Conservation (phyloP, 1,139 yeast species). For the Yamadazyma membranifaciens region DNA sequence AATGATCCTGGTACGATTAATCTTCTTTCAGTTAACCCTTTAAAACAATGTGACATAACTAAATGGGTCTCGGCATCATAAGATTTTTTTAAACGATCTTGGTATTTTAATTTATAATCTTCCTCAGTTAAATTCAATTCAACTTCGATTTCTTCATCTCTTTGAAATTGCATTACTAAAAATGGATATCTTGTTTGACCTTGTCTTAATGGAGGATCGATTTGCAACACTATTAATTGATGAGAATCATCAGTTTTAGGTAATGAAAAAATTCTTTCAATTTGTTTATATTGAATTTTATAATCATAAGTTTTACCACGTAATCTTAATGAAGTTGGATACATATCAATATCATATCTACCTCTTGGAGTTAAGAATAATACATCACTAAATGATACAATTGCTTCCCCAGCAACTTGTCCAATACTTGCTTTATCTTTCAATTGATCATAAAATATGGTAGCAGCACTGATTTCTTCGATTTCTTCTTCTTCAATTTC, state of each 20-base stretch:
- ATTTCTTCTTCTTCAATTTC: conserved; percentile 43
- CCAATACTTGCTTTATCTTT: conserved; percentile 97
- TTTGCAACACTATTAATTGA: conserved; percentile 81
- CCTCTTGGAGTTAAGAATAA: conserved; percentile 97
- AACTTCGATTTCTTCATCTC: conserved; percentile 88
- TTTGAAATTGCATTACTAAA: conserved; percentile 81
- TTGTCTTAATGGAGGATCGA: conserved; percentile 86
- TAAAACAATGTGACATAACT: conserved; percentile 85
- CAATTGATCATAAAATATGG: conserved; percentile 82
- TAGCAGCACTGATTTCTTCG: conserved; percentile 74
- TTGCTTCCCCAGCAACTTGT: conserved; percentile 94
- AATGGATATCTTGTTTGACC: conserved; percentile 98
- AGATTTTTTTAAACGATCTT: conserved; percentile 69
- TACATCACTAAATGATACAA: conserved; percentile 88
- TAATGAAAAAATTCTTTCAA: conserved; percentile 84
- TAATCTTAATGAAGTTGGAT: conserved; percentile 79
- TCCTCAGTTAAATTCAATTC: conserved; percentile 84
- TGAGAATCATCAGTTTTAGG: conserved; percentile 95
- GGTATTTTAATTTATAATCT: conserved; percentile 74
- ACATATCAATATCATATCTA: conserved; percentile 96
- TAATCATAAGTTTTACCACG: conserved; percentile 98
- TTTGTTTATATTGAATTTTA: conserved; percentile 86
- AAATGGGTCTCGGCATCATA: conserved; percentile 84
- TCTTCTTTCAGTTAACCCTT: conserved; percentile 86
- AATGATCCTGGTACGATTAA: conserved; percentile 86